Conservation (phyloP, 495 filamentous ascomycete species). For the Neurospora africana region DNA sequence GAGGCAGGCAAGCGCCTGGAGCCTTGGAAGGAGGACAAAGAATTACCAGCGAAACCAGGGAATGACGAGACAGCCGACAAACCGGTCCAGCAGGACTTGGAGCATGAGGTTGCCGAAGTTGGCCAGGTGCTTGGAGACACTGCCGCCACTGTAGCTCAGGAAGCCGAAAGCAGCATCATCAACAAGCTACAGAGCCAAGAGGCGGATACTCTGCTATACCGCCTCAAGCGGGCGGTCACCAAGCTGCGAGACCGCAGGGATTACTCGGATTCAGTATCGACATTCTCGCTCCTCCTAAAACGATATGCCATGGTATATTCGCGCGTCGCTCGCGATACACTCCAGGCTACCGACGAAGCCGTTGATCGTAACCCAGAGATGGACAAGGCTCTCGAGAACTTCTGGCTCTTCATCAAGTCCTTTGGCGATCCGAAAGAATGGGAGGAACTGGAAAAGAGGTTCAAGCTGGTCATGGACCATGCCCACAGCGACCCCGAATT, state of each 20-base stretch:
- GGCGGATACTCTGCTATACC: conserved; percentile 58
- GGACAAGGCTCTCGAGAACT: conserved; percentile 64
- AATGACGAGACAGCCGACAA: conserved; percentile 37
- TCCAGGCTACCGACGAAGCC: conserved; percentile 54
- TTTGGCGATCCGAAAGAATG: conserved; percentile 70
- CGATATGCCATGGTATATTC: conserved; percentile 72
- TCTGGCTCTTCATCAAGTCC: conserved; percentile 65
- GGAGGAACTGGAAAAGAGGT: conserved; percentile 56
- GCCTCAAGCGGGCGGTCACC: conserved; percentile 65
- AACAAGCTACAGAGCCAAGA: conserved; percentile 62
- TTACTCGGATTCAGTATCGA: conserved; percentile 78
- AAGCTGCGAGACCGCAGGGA: conserved; percentile 66
- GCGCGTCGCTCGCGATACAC: conserved; percentile 52
- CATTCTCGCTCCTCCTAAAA: conserved; percentile 61
- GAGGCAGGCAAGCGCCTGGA: conserved; percentile 61
- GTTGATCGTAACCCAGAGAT: conserved; percentile 60
- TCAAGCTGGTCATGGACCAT: conserved; percentile 62
- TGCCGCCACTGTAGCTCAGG: conserved; percentile 51
- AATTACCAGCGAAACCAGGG: conserved; percentile 46
- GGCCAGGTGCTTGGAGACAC: conserved; percentile 53
- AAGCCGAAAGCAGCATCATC: conserved; percentile 53
- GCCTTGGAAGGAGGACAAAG: conserved; percentile 51
- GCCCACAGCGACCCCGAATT: conserved; percentile 72
- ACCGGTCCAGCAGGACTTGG: conserved; percentile 49
- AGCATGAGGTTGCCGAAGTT: conserved; percentile 51